Conservation (phyloP, 805 yeast genomes). For the Limtongia smithiae region DNA sequence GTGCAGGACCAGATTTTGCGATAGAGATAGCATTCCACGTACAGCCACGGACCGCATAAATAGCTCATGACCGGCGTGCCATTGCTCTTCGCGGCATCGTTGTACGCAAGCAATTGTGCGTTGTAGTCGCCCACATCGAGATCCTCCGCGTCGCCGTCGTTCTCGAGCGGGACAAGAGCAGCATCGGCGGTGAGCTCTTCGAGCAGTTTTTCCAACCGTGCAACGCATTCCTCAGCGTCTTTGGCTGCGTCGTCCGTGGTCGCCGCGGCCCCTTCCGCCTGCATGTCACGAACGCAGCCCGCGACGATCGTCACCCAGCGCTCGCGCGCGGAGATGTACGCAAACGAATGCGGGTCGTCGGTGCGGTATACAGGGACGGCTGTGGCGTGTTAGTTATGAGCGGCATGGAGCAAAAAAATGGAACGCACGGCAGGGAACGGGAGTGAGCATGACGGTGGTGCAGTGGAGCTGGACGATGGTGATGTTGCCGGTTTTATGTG, state of each 20-base stretch:
- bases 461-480: too few relatives aligned
- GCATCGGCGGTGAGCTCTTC: constrained; percentile 41
- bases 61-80: constrained; percentile 56
- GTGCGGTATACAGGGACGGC: constrained; percentile 48
- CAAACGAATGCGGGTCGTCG: constrained; percentile 74
- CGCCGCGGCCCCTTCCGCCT: constrained; percentile 35
- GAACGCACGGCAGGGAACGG: constrained; percentile 7
- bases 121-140: constrained; percentile 52
- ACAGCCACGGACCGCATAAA: constrained; percentile 88
- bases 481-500: too few relatives aligned
- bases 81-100: constrained; percentile 12
- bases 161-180: constrained; percentile 41
- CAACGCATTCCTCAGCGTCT: constrained; percentile 37
- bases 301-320: constrained; percentile 87
- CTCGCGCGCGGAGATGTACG: constrained; percentile 66
- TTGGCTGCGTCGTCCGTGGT: constrained; percentile 26
- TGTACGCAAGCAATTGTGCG: constrained; percentile 42
- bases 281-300: constrained; percentile 63
- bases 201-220: constrained; percentile 44
- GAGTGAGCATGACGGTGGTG: not conserved
- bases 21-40: constrained; percentile 79
- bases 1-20: constrained; percentile 43
- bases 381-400: not conserved
- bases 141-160: constrained; percentile 37
- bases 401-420: not conserved